Evolutionary conservation across 208 protist genomes (phyloP).

Genomic region (Wallacemonas sp.): DNA sequence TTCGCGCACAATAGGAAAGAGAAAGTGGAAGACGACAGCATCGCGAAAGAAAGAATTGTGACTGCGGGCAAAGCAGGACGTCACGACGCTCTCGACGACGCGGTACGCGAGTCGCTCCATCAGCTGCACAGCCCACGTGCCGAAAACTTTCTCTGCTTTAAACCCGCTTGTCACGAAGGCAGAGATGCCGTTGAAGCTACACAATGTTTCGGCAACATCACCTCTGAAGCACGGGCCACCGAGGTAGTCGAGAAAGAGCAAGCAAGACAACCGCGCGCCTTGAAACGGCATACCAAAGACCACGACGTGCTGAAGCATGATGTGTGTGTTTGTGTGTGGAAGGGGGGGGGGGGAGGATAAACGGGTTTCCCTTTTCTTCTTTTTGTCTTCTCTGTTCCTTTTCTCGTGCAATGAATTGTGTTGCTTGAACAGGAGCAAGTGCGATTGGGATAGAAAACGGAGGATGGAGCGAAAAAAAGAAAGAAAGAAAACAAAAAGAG

Average conservation of each 20-base stretch:
- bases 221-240: conserved; percentile 36
- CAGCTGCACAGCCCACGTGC: conserved; percentile 33
- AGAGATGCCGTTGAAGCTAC: conserved; percentile 25
- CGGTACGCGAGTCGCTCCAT: conserved; percentile 44
- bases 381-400: background rate
- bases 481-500: conserved; percentile 16
- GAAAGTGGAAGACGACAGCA: conserved; percentile 52
- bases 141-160: conserved; percentile 16
- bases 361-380: conserved; percentile 1
- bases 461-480: too few relatives aligned
- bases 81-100: conserved; percentile 52
- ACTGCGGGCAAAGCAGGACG: conserved; percentile 31
- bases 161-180: conserved; percentile 29
- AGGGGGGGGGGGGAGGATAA: too few relatives aligned
- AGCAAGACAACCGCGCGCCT: conserved; percentile 24
- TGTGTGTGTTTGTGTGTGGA: background rate
- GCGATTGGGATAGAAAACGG: too few relatives aligned
- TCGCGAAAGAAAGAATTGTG: conserved; percentile 33
- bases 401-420: background rate
- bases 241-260: conserved; percentile 67
- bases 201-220: conserved; percentile 48
- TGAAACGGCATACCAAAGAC: conserved; percentile 25
- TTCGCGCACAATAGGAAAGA: conserved; percentile 54
- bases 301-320: conserved; percentile 5
- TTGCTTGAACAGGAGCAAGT: background rate